These are phyloP conservation scores for Flaveria floridana DNA, from an alignment of 140 eudicot genomes.

Conservation along the genomic window DNA sequence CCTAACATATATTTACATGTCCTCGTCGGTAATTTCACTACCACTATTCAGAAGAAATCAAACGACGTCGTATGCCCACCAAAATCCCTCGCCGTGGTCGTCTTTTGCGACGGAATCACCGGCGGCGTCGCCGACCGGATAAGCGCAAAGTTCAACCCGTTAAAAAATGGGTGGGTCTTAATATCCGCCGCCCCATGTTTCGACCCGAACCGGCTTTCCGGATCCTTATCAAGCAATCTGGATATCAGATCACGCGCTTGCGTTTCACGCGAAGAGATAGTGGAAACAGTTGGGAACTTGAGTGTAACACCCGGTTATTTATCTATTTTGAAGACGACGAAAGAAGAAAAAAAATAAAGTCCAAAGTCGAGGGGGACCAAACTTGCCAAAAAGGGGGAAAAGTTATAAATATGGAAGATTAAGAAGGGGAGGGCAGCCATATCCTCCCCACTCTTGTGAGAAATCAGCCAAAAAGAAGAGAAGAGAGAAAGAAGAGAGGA, in stretches of 20 bases:
- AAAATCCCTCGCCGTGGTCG: constrained; percentile 18
- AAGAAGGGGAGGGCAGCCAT: too few species aligned
- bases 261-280: constrained; percentile 47
- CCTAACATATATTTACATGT: constrained; percentile 37
- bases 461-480: too few species aligned
- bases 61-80: constrained; percentile 48
- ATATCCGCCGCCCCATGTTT: constrained; percentile 86
- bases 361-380: too few species aligned
- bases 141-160: constrained; percentile 78
- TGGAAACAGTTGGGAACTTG: constrained; percentile 49
- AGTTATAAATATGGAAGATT: too few species aligned
- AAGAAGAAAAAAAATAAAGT: too few species aligned
- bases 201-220: constrained; percentile 63
- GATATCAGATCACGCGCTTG: constrained; percentile 74
- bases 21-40: constrained; percentile 21
- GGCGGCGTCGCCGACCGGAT: constrained; percentile 70
- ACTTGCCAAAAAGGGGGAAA: too few species aligned
- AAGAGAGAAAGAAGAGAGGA: too few species aligned
- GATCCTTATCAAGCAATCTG: constrained; percentile 59
- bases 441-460: too few species aligned
- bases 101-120: constrained; percentile 37
- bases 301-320: background rate
- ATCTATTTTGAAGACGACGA: too few species aligned
- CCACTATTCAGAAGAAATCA: constrained; percentile 48
- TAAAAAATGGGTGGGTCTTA: constrained; percentile 85